phyloP scores from a whole-genome alignment of 345 rosid species.

The Sisymbrium altissimum region DNA sequence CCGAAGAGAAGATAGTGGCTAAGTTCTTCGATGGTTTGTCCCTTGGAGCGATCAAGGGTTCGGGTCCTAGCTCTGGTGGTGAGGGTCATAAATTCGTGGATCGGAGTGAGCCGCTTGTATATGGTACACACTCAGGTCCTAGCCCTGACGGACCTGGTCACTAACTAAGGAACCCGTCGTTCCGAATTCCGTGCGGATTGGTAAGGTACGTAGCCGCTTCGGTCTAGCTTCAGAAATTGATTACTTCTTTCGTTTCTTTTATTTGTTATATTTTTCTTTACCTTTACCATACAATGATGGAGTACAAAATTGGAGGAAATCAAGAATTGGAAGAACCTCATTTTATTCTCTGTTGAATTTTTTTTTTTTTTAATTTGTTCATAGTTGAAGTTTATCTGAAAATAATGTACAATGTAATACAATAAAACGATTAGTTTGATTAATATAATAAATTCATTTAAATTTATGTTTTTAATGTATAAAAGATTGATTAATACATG shows the following conservation, averaged over 20 bases:
- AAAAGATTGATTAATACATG: too few relatives aligned
- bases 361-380: not conserved
- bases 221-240: not conserved
- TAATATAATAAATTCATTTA: not conserved
- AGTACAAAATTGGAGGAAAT: not conserved
- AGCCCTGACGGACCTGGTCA: slow-evolving; percentile 40
- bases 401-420: not conserved
- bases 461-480: not conserved
- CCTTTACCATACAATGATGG: not conserved
- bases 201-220: not conserved
- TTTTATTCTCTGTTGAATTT: not conserved
- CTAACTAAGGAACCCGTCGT: slow-evolving; percentile 3
- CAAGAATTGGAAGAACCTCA: not conserved
- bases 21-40: slow-evolving; percentile 44
- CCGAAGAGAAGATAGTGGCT: slow-evolving; percentile 23
- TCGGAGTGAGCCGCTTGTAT: slow-evolving; percentile 26
- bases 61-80: slow-evolving; percentile 52
- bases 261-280: not conserved
- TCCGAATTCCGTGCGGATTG: not conserved
- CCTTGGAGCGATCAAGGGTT: slow-evolving; percentile 45
- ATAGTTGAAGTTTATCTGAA: not conserved
- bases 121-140: slow-evolving; percentile 39
- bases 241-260: not conserved
- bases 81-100: slow-evolving; percentile 40
- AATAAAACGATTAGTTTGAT: not conserved